Percentiles rank a stretch among this genome's conserved stretches.
Evolutionary conservation across 495 filamentous ascomycete genomes (phyloP).

Genomic region (Annulohypoxylon bovei): DNA sequence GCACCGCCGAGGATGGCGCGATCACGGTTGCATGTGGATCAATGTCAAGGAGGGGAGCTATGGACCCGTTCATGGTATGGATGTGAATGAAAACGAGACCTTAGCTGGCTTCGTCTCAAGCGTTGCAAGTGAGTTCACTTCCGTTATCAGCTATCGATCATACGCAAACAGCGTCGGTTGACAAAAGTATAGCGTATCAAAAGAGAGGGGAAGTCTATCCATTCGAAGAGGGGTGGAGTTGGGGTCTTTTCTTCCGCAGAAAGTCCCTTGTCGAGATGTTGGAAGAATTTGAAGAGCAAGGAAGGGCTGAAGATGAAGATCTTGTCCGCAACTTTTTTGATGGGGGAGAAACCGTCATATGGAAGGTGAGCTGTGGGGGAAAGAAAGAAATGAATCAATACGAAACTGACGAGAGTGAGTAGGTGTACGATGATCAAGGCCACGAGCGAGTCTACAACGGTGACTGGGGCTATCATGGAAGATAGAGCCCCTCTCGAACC

Average conservation of each 20-base stretch:
- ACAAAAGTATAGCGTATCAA: slow-evolving; percentile 2
- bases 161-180: neutral
- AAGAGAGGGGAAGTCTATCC: neutral
- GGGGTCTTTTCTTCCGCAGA: slow-evolving; percentile 27
- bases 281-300: slow-evolving; percentile 23
- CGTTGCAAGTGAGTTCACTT: slow-evolving; percentile 14
- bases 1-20: slow-evolving; percentile 27
- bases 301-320: slow-evolving; percentile 8
- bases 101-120: slow-evolving; percentile 9
- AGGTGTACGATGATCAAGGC: slow-evolving; percentile 18
- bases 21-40: slow-evolving; percentile 30
- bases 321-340: slow-evolving; percentile 25
- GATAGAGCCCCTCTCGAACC: neutral
- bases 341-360: slow-evolving; percentile 28
- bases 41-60: slow-evolving; percentile 30
- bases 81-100: slow-evolving; percentile 28
- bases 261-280: slow-evolving; percentile 26
- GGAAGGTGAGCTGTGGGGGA: slow-evolving; percentile 19
- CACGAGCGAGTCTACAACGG: neutral
- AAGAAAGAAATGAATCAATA: neutral
- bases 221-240: slow-evolving; percentile 19
- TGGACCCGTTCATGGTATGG: slow-evolving; percentile 15
- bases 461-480: slow-evolving; percentile 9
- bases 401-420: neutral
- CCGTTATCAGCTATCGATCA: neutral